Percentiles rank a stretch among this genome's conserved stretches.
These are phyloP conservation scores for Tolypocladium tropicale DNA, from an alignment of 2,329 filamentous ascomycete genomes.

Conservation along the genomic window DNA sequence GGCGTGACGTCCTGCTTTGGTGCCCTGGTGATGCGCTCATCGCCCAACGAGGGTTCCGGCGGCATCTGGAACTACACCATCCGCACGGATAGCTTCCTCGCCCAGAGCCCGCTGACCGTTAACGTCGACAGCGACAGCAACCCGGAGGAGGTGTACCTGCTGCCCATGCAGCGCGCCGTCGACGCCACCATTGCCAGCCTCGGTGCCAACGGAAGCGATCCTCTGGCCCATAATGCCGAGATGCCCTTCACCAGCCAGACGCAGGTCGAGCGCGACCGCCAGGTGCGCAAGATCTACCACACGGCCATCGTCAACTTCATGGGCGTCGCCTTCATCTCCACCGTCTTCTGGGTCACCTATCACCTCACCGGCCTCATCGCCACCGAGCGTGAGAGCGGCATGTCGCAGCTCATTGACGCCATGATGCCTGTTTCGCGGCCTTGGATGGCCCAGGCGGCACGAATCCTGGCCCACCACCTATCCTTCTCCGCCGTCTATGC, in stretches of 20 bases:
- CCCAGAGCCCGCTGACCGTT: constrained; percentile 46
- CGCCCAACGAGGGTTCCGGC: constrained; percentile 57
- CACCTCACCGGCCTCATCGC: constrained; percentile 82
- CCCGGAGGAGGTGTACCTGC: constrained; percentile 64
- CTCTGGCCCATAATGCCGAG: constrained; percentile 39
- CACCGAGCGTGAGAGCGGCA: constrained; percentile 74
- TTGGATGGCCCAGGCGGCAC: constrained; percentile 69
- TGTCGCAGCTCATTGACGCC: constrained; percentile 79
- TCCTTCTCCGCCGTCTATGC: constrained; percentile 72
- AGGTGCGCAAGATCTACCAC: constrained; percentile 63
- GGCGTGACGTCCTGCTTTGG: constrained; percentile 65
- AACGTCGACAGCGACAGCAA: constrained; percentile 56
- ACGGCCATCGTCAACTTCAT: constrained; percentile 62
- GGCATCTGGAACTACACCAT: constrained; percentile 81
- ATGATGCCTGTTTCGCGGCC: constrained; percentile 72
- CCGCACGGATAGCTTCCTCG: constrained; percentile 60
- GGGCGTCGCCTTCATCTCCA: constrained; percentile 68
- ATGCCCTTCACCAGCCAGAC: constrained; percentile 70
- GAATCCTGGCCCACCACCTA: constrained; percentile 70
- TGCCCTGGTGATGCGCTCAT: constrained; percentile 65
- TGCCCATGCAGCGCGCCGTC: constrained; percentile 72
- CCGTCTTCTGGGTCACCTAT: constrained; percentile 73
- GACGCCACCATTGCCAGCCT: constrained; percentile 59
- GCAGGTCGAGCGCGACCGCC: constrained; percentile 51
- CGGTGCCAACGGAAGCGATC: constrained; percentile 30